A percentile compares a stretch with the other conserved stretches of the same genome.
phyloP scores from a whole-genome alignment of 2,329 filamentous ascomycete genomes.

The Penicillium hesseltinei region DNA sequence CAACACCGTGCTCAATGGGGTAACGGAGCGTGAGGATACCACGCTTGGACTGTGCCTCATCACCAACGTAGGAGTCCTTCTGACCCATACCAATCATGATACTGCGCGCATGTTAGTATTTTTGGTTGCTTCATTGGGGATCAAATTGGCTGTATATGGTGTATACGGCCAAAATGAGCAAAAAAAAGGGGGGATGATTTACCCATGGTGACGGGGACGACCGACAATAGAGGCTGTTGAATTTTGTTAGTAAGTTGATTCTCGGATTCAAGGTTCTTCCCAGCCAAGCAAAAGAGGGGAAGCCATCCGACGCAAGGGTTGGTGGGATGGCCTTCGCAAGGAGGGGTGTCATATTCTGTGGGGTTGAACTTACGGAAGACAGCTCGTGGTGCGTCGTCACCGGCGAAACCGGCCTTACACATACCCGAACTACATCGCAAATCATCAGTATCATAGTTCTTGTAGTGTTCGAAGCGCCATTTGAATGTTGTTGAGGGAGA shows the following conservation, averaged over 20 bases:
- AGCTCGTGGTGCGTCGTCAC: conserved; percentile 99
- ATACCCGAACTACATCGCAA: conserved; percentile 82
- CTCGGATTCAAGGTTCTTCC: background rate
- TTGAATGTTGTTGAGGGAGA: background rate
- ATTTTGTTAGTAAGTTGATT: conserved; percentile 4
- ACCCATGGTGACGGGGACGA: conserved; percentile 99
- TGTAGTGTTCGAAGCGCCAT: background rate
- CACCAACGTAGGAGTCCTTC: conserved; percentile 99
- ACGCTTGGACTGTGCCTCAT: conserved; percentile 99
- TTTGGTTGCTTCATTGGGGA: background rate
- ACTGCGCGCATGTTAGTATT: conserved; percentile 55
- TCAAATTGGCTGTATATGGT: background rate
- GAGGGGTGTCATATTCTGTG: conserved; percentile 20
- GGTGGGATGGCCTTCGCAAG: conserved; percentile 18
- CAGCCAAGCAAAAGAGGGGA: conserved; percentile 9
- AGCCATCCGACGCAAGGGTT: conserved; percentile 30
- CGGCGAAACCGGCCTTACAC: conserved; percentile 99
- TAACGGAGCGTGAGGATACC: conserved; percentile 99
- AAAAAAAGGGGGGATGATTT: conserved; percentile 54
- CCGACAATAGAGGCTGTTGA: conserved; percentile 92
- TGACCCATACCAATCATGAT: conserved; percentile 99
- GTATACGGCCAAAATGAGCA: background rate
- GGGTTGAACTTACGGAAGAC: conserved; percentile 90
- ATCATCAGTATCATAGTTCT: conserved; percentile 25
- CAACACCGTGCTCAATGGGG: conserved; percentile 99